Evolutionary conservation across 495 filamentous ascomycete species (phyloP).

Genomic region (Daldinia caldariorum): DNA sequence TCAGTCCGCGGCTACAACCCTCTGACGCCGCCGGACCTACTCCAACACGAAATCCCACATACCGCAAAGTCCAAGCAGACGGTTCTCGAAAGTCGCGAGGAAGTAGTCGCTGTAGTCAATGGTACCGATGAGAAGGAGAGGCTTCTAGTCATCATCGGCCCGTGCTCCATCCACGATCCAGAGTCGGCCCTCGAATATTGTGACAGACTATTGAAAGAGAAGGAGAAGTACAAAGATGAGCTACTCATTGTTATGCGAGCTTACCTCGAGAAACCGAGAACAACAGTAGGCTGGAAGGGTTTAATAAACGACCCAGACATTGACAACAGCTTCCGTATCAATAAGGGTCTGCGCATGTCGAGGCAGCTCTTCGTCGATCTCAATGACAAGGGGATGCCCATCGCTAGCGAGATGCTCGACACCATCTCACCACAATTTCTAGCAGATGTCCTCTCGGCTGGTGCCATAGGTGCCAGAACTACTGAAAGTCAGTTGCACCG

Average conservation of each 20-base stretch:
- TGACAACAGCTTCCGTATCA: conserved; percentile 98
- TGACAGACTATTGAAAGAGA: conserved; percentile 79
- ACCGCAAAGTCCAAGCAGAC: conserved; percentile 79
- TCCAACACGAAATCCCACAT: conserved; percentile 93
- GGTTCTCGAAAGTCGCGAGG: conserved; percentile 81
- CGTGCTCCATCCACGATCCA: conserved; percentile 98
- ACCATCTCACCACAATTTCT: conserved; percentile 98
- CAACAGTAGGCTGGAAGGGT: conserved; percentile 99
- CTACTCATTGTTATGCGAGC: conserved; percentile 96
- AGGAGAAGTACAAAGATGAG: conserved; percentile 89
- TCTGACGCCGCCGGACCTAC: conserved; percentile 89
- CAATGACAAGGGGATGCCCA: conserved; percentile 94
- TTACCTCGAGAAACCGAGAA: conserved; percentile 98
- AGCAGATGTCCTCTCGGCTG: conserved; percentile 90
- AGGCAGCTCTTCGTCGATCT: conserved; percentile 95
- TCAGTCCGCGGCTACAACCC: conserved; percentile 92
- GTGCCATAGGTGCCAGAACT: conserved; percentile 93
- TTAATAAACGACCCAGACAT: conserved; percentile 99
- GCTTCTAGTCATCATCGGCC: conserved; percentile 91
- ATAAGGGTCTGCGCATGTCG: conserved; percentile 89
- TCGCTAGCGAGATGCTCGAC: conserved; percentile 98
- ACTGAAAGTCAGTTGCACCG: conserved; percentile 96
- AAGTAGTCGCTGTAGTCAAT: conserved; percentile 82
- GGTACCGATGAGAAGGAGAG: conserved; percentile 78
- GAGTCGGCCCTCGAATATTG: conserved; percentile 93